Evolutionary conservation across 352 stramenopile species (phyloP), one percentile per base, ranked within the genome.

Genomic region (Aphanomyces astaci): DNA sequence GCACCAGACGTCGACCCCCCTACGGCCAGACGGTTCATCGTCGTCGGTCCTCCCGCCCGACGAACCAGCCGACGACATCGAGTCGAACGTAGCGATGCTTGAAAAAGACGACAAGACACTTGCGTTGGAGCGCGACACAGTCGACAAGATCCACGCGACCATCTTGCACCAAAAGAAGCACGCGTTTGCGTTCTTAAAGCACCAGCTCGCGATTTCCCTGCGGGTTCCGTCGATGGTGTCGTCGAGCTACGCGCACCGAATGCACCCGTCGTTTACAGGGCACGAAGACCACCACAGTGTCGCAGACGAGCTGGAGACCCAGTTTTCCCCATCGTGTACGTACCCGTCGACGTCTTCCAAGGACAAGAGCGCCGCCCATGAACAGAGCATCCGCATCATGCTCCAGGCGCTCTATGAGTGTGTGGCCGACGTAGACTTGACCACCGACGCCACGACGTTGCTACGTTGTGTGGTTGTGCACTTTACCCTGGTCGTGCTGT

Each of bases 71-170:
- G 63, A 48, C 62, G 65, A 71, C 7, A 19, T 73, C 75, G 2
- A 66, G 48, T 3, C 51, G n/a, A 59, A 62, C 48, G 78, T 91
- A 52, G 69, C 91, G 73, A 43, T 43, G 36, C 68, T 92, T 7
- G 87, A 94, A 63, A 95, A 95, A 60, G 87, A 95, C 64, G 84
- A 94, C 31, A 88, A 91, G 63, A 94, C 87, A 5, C 75, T 94
- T 9, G 73, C 84, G 31, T 69, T 95, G 46, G 87, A 95, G 63
- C 72, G 71, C 1, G 71, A 88, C 36, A 89, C 87, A 32, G 85
- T 84, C 63, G 69, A 57, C 24, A 88, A 82, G 63, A 84, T 95
- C 15, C 75, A 82, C 17, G 53, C 66, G 15, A 81, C 80, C 3
- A 89, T 94, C 66, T 67, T 90, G 24, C 73, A 86, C 30, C 84